phyloP scores from a whole-genome alignment of 75 land plant species.

The Chamaecyparis obtusa region DNA sequence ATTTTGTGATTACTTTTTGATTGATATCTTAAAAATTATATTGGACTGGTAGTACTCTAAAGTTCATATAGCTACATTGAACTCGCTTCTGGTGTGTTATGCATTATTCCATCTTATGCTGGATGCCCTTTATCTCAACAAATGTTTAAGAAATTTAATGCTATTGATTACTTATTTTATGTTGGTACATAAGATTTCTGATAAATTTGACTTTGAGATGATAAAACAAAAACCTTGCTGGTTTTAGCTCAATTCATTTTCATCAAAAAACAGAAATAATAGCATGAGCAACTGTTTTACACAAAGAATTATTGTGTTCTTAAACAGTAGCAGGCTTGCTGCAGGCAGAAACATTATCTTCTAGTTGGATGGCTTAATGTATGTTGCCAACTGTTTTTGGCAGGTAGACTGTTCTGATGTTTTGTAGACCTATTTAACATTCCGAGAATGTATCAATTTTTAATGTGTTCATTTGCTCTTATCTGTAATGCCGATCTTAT shows the following conservation, averaged over 20 bases:
- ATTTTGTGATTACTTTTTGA: neutral
- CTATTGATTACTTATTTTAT: neutral
- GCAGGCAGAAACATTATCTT: slow-evolving; percentile 13
- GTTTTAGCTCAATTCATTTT: neutral
- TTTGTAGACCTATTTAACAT: slow-evolving; percentile 9
- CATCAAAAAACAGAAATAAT: neutral
- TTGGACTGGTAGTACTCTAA: neutral
- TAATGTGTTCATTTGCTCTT: neutral
- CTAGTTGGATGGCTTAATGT: slow-evolving; percentile 13
- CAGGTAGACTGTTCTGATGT: slow-evolving; percentile 6
- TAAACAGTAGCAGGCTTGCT: slow-evolving; percentile 11
- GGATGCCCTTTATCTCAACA: neutral
- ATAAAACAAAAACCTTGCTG: neutral
- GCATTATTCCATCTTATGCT: neutral
- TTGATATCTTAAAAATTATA: neutral
- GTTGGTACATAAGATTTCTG: neutral
- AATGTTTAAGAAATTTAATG: neutral
- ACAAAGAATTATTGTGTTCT: slow-evolving; percentile 5
- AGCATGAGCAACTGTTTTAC: neutral
- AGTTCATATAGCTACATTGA: neutral
- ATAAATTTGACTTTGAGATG: neutral
- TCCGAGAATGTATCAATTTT: neutral
- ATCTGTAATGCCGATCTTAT: neutral
- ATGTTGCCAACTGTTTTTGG: slow-evolving; percentile 11
- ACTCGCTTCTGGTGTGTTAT: neutral